Evolutionary conservation across 495 filamentous ascomycete species (phyloP).

Genomic region (Penicillium cataractarum): DNA sequence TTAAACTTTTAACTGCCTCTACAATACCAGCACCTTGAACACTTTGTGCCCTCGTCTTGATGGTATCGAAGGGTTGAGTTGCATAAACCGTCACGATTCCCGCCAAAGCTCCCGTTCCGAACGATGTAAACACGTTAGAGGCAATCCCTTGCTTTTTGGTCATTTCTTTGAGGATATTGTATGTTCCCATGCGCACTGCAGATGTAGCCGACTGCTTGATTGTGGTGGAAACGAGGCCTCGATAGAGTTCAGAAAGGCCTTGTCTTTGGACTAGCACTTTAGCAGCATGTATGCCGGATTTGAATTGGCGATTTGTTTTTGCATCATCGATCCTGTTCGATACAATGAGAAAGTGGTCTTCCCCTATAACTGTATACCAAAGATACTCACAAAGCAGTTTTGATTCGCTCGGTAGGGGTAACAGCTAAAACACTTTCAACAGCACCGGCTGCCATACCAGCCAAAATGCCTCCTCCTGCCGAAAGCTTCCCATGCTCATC

Average conservation of each 20-base stretch:
- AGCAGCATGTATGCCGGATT: slow-evolving; percentile 54
- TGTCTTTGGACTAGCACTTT: slow-evolving; percentile 49
- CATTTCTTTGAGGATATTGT: slow-evolving; percentile 68
- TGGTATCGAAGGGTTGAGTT: slow-evolving; percentile 69
- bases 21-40: slow-evolving; percentile 51
- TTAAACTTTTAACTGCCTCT: slow-evolving; percentile 55
- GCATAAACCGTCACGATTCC: slow-evolving; percentile 63
- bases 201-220: slow-evolving; percentile 70
- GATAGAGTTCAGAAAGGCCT: slow-evolving; percentile 59
- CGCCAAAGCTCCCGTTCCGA: slow-evolving; percentile 62
- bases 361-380: too few species aligned
- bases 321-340: slow-evolving; percentile 63
- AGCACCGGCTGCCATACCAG: slow-evolving; percentile 65
- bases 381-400: slow-evolving; percentile 58
- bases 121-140: slow-evolving; percentile 53
- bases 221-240: slow-evolving; percentile 63
- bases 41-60: slow-evolving; percentile 67
- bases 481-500: slow-evolving; percentile 61
- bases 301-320: slow-evolving; percentile 52
- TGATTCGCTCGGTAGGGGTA: slow-evolving; percentile 68
- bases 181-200: slow-evolving; percentile 66
- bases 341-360: not conserved
- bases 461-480: slow-evolving; percentile 56
- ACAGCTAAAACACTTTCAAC: slow-evolving; percentile 62
- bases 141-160: slow-evolving; percentile 46